These are phyloP conservation scores for Penicillium canariense DNA, from an alignment of 495 filamentous ascomycete genomes.

Conservation along the genomic window DNA sequence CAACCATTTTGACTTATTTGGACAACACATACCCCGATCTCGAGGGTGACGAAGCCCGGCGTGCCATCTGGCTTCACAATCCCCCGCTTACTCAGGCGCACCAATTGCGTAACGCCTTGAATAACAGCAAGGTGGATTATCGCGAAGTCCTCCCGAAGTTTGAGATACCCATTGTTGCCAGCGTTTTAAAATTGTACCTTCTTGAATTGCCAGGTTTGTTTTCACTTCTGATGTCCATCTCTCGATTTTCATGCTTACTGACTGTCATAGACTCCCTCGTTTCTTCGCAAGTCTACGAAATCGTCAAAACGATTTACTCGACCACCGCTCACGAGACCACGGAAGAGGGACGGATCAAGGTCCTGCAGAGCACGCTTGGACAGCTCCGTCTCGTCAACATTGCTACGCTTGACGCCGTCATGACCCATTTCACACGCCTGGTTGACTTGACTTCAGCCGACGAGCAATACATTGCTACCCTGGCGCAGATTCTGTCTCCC, in stretches of 20 bases:
- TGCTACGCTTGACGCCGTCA: constrained; percentile 94
- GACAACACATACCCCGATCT: constrained; percentile 96
- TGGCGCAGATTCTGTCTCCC: constrained; percentile 77
- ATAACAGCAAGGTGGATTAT: constrained; percentile 82
- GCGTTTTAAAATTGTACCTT: constrained; percentile 91
- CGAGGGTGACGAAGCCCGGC: constrained; percentile 91
- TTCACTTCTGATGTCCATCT: background rate
- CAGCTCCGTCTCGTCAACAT: constrained; percentile 96
- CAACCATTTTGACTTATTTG: constrained; percentile 87
- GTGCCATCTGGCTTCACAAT: constrained; percentile 91
- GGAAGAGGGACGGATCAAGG: constrained; percentile 76
- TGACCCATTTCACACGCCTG: constrained; percentile 95
- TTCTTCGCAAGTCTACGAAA: constrained; percentile 97
- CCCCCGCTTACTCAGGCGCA: constrained; percentile 85
- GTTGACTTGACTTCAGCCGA: constrained; percentile 97
- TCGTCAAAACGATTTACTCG: constrained; percentile 92
- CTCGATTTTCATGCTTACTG: constrained; percentile 8
- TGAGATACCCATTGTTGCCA: constrained; percentile 90
- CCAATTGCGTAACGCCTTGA: constrained; percentile 74
- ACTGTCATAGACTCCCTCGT: constrained; percentile 77
- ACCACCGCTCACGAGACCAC: constrained; percentile 69
- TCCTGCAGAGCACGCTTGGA: constrained; percentile 92
- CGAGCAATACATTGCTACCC: constrained; percentile 73
- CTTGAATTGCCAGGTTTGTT: constrained; percentile 87
- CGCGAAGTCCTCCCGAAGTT: constrained; percentile 76